phyloP scores from a whole-genome alignment of 2,329 filamentous ascomycete genomes.

The Delphinella strobiligena region DNA sequence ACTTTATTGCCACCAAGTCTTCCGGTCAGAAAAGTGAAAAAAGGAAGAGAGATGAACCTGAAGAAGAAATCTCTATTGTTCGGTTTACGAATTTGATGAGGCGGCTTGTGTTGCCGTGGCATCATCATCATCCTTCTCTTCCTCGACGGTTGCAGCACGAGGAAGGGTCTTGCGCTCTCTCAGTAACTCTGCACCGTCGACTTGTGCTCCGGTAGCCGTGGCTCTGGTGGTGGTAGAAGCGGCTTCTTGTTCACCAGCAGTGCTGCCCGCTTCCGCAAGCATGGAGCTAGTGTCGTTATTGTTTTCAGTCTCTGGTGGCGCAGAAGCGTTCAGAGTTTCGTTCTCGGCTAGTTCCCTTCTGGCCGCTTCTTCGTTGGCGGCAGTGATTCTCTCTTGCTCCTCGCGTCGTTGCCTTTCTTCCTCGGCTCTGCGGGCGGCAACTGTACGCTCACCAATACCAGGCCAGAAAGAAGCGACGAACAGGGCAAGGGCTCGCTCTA shows the following conservation, averaged over 20 bases:
- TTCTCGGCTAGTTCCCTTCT: constrained; percentile 8
- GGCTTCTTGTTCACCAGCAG: neutral
- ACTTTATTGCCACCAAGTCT: too few species aligned
- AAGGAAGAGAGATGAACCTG: too few species aligned
- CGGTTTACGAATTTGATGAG: too few species aligned
- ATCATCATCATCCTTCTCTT: too few species aligned
- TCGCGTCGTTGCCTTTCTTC: constrained; percentile 23
- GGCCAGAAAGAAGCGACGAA: constrained; percentile 51
- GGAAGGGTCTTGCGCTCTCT: too few species aligned
- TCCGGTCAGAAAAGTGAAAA: too few species aligned
- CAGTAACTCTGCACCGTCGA: neutral
- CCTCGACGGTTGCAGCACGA: too few species aligned
- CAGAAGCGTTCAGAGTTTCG: neutral
- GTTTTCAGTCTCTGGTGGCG: too few species aligned
- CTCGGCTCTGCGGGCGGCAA: constrained; percentile 38
- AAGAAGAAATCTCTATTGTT: too few species aligned
- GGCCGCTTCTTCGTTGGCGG: constrained; percentile 9
- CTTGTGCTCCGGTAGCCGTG: neutral
- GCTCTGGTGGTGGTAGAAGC: neutral
- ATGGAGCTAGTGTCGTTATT: too few species aligned
- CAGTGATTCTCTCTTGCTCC: constrained; percentile 7
- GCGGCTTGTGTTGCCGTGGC: too few species aligned
- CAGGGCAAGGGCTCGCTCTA: constrained; percentile 47
- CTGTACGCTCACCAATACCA: constrained; percentile 49
- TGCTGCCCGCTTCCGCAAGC: too few species aligned